Base-by-base conservation (phyloP, 2,329 filamentous ascomycete species). In the Pestalotiopsis sp. region DNA sequence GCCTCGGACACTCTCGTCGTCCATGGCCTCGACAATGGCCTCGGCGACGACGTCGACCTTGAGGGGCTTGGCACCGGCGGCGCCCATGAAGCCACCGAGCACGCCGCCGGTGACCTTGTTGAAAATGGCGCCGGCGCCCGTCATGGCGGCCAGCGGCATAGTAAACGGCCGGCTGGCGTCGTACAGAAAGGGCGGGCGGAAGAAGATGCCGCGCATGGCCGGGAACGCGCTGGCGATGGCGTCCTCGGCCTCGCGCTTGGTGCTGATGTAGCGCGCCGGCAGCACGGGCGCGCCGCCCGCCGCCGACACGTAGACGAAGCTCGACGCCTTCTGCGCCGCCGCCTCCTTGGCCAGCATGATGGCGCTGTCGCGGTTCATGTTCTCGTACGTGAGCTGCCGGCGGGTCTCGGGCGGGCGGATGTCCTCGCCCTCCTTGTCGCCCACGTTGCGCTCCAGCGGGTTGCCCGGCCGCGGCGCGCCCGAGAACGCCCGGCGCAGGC, bases 291-390 rank as follows among this genome's bases (percentile, higher is more conserved):
- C 93, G 3, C 94, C 95, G 1, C 86, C 93, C 0, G 94, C 92
- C 2, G 96, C 96, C 44, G 94, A 97, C 69, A 99, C 91, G 83
- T 94, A 98, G 68, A 91, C 89, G 77, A 97, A 98, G 0, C 90
- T 88, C 20, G 85, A 81, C 14, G 91, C 90, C 44, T 88, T 85
- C 68, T 89, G 88, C 40, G 82, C 82, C 30, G 86, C 85, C 1
- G 94, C 90, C 77, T 95, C 92, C 75, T 91, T 89, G 14, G 95
- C 96, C 14, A 98, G 86, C 66, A 91, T 87, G 69, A 98, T 89
- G 61, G 95, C 95, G 82, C 84, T 89, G 81, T 98, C 95, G 67
- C 96, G 88, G 82, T 99, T 99, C 94, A 99, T 98, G 69, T 94
- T 86, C 83, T 98, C 96, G 82, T 99, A 99, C 20, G 95, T 98